Evolutionary conservation across 1,284 basidiomycete species (phyloP), one percentile per base, ranked within the genome.

Genomic region (Trichosporon sp.): DNA sequence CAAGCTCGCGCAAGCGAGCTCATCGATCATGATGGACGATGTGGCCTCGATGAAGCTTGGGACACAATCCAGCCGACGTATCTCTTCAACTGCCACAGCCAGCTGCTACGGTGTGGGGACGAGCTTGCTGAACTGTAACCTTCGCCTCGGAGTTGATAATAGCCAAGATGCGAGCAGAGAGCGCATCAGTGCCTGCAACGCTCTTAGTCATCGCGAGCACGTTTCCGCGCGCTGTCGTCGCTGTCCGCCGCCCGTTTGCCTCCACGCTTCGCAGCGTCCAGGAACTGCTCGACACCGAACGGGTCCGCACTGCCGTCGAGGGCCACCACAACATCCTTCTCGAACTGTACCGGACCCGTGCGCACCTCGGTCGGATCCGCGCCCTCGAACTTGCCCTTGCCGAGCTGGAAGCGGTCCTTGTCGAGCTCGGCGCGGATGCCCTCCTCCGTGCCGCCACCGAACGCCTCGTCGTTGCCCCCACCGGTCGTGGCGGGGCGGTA

Each of bases 321-420:
- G 10, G 69, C 65, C 54, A 81, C 63, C 23, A 80, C 86, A 1
- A 89, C 88, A 74, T 99, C 96, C 83, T 97, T 97, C 83, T 99
- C 96, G 75, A 99, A 99, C 77, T 97, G 93, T 32, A 99, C 96
- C n/a, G 96, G 96, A 0, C 96, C 92, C 70, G 92, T 89, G 66
- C 89, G 83, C 34, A 89, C 83, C 37, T 91, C 89, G 60, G 83
- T 83, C 4, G 90, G 88, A 32, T 77, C 76, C n/a, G 78, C 77
- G 59, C 79, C 79, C 77, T 95, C 91, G 74, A 99, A 99, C 36
- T 79, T 80, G 10, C 91, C 88, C 65, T 87, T 87, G n/a, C 94
- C 96, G 29, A 99, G 83, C 19, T 88, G 89, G 77, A 99, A 99
- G 61, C 96, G 86, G 76, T 99, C 96, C 73, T 96, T 95, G 73